These are phyloP conservation scores for Psophocarpus tetragonolobus DNA, from an alignment of 306 rosid species.

Conservation along the genomic window DNA sequence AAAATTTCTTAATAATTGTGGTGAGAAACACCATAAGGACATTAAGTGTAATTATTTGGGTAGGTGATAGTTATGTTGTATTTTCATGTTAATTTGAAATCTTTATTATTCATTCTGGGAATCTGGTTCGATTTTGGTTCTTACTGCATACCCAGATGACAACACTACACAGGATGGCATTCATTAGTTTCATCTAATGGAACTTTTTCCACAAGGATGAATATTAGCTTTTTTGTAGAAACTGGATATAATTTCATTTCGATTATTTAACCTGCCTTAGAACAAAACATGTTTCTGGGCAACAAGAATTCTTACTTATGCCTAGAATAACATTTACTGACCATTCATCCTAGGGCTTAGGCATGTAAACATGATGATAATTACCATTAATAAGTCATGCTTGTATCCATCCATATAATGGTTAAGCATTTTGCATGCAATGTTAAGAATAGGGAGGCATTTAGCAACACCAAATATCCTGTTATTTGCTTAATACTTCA, in stretches of 20 bases:
- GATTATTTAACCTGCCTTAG: neutral
- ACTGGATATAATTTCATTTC: conserved; percentile 19
- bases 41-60: neutral
- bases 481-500: neutral
- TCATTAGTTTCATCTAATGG: neutral
- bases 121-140: conserved; percentile 20
- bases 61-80: neutral
- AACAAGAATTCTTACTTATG: conserved; percentile 6
- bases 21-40: neutral
- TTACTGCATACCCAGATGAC: conserved; percentile 25
- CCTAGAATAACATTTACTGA: conserved; percentile 8
- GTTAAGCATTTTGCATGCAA: conserved; percentile 19
- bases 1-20: neutral
- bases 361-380: neutral
- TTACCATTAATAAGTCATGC: neutral
- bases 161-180: neutral
- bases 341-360: too few relatives aligned
- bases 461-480: conserved; percentile 1
- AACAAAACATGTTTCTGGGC: conserved; percentile 4
- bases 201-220: conserved; percentile 22
- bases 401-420: conserved; percentile 9
- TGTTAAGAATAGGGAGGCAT: neutral
- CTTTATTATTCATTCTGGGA: conserved; percentile 10
- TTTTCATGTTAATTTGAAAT: conserved; percentile 12
- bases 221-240: neutral